Evolutionary conservation across 768 basidiomycete species (phyloP), one percentile per base, ranked within the genome.

Genomic region (Pholiota conissans): DNA sequence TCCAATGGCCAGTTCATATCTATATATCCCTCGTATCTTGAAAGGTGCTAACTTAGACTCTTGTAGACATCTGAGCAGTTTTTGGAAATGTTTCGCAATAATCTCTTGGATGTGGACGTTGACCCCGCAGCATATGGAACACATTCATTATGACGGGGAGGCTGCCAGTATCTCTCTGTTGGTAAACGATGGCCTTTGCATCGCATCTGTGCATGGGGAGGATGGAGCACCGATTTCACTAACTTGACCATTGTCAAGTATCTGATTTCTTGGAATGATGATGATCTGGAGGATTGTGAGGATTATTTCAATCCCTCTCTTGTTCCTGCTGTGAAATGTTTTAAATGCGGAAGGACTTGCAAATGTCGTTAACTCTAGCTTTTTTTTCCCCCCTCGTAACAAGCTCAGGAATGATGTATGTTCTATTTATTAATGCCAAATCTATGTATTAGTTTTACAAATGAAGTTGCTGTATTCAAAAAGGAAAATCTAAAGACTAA

Each of bases 121-220:
- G 71, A 77, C 60, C 72, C 73, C 1, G 40, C 57, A 8, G 67
- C 69, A 6, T 76, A 75, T 60, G 71, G 75, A 11, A 76, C 72
- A 3, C 74, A 76, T 62, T 73, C 75, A 30, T 76, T 79, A 63
- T 67, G 69, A 8, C 68, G 70, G 11, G 50, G 50, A 5, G n/a
- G 77, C 0, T 76, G 73, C 52, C 77, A 79, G 50, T 80, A 71
- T 42, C 64, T 78, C 14, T 61, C 67, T 2, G 53, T 64, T 13
- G 59, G 64, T 11, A 53, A 63, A 3, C 67, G 71, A 1, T 79
- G 77, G 77, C 59, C 65, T 1, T 60, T 79, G 1, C 56, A 69
- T 0, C 55, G 60, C 3, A 74, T 80, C n/a, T 80, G 77, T 53
- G 72, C 73, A 16, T 79, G 78, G 76, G 78, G 74, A 32, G 79